Evolutionary conservation across 495 filamentous ascomycete species (phyloP).

Genomic region (Rhizodiscina lignyota): DNA sequence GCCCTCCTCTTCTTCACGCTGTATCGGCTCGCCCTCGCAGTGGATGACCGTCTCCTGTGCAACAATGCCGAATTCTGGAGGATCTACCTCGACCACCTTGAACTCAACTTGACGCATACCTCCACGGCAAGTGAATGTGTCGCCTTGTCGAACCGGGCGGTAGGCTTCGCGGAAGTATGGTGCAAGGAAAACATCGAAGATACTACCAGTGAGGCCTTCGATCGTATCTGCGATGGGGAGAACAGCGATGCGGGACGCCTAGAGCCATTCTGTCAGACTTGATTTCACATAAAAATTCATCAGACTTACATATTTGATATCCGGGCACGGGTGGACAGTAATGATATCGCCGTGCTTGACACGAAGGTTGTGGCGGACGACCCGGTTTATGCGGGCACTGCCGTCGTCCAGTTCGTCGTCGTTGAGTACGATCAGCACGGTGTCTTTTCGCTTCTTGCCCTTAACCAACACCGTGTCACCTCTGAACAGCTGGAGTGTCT

Average conservation of each 20-base stretch:
- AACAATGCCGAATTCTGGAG: slow-evolving; percentile 94
- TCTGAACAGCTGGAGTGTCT: slow-evolving; percentile 91
- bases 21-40: slow-evolving; percentile 96
- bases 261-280: too few relatives aligned
- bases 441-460: slow-evolving; percentile 99
- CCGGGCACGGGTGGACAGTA: slow-evolving; percentile 96
- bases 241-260: slow-evolving; percentile 98
- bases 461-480: slow-evolving; percentile 95
- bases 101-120: slow-evolving; percentile 99
- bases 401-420: slow-evolving; percentile 98
- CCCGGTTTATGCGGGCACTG: slow-evolving; percentile 89
- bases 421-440: slow-evolving; percentile 88
- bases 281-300: too few relatives aligned
- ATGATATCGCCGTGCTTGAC: slow-evolving; percentile 97
- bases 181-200: slow-evolving; percentile 98
- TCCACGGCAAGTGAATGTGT: slow-evolving; percentile 90
- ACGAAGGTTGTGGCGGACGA: slow-evolving; percentile 91
- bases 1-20: slow-evolving; percentile 96
- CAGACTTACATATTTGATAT: slow-evolving; percentile 93
- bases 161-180: slow-evolving; percentile 99
- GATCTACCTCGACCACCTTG: slow-evolving; percentile 97
- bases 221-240: slow-evolving; percentile 97
- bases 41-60: slow-evolving; percentile 97
- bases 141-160: slow-evolving; percentile 86
- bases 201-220: slow-evolving; percentile 88